Evolutionary conservation across 2,329 filamentous ascomycete species (phyloP), one percentile per base, ranked within the genome.

Genomic region (Colletotrichum tofieldiae): DNA sequence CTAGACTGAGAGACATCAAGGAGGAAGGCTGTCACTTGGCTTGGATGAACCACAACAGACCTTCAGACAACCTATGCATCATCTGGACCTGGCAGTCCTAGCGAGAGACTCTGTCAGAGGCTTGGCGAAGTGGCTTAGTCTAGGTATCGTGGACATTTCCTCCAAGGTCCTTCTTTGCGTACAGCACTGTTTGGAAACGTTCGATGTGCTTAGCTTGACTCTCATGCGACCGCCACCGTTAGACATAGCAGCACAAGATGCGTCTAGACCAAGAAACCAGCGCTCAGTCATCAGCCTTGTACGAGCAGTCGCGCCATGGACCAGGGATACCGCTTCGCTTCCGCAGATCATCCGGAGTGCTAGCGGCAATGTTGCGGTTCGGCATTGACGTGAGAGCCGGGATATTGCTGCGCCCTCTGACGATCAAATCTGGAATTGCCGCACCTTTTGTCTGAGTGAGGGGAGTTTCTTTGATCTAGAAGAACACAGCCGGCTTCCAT

Each of bases 151-250:
- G 55, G 11, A 5, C 14, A 32, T n/a, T 26, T 26, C 39, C 41
- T 29, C 26, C 23, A 67, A 49, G 43, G 29, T 32, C 26, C 8
- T 26, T 47, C 49, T 45, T 5, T n/a, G 67, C 32, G 16, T 39
- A 8, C 29, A 12, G 47, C n/a, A 18, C n/a, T 35, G 49, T 59
- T 43, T 58, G 65, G 52, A 63, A 58, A 59, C 65, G 43, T 26
- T 35, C 45, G 32, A 39, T 45, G 41, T 41, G 43, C 32, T n/a
- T 72, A 60, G 47, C 11, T 32, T 59, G 51, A 59, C 23, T 54
- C 65, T 47, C 65, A 39, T 72, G 65, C 54, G 60, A 60, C 59
- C 52, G 59, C 65, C 54, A 70, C 66, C 29, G 41, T 64, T 52
- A 63, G 41, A 60, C 35, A 59, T 64, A 47, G 45, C 49, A 54